Conservation (phyloP, 768 basidiomycete species). For the Pleurotus ostreatus region DNA sequence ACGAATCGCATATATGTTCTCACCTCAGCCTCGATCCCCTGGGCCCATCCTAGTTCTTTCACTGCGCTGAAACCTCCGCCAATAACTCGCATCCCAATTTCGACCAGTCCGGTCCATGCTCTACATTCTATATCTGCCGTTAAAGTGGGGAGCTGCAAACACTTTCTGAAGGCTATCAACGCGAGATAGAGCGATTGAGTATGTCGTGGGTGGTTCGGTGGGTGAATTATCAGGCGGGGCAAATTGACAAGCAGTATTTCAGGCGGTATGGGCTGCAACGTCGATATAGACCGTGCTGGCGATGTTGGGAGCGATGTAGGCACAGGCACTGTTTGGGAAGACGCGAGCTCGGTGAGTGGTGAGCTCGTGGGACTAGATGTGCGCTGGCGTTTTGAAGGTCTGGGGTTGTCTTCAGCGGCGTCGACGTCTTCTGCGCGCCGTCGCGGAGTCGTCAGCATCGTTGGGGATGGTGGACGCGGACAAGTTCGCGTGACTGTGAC, state of each 20-base stretch:
- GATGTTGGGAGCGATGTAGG: conserved; percentile 2
- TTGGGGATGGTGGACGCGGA: background rate
- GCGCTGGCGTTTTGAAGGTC: conserved; percentile 1
- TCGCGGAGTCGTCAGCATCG: background rate
- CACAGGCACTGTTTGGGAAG: background rate
- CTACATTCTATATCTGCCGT: conserved; percentile 61
- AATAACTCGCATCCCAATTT: conserved; percentile 59
- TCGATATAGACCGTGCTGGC: background rate
- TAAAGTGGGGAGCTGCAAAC: conserved; percentile 42
- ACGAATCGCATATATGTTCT: conserved; percentile 8
- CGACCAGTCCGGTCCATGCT: conserved; percentile 67
- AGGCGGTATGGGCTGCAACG: conserved; percentile 21
- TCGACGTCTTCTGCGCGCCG: background rate
- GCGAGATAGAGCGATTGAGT: conserved; percentile 53
- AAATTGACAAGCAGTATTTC: conserved; percentile 56
- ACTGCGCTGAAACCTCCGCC: conserved; percentile 35
- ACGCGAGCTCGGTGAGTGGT: conserved; percentile 5
- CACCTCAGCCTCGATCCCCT: conserved; percentile 54
- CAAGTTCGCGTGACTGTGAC: too few species aligned
- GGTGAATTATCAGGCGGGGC: conserved; percentile 57
- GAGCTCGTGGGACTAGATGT: background rate
- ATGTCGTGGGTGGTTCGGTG: conserved; percentile 58
- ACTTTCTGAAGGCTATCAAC: conserved; percentile 49
- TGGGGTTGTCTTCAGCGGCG: background rate
- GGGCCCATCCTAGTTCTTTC: conserved; percentile 38